phyloP scores from a whole-genome alignment of 805 yeast species.

The Saccharomycopsis synnaedendra region DNA sequence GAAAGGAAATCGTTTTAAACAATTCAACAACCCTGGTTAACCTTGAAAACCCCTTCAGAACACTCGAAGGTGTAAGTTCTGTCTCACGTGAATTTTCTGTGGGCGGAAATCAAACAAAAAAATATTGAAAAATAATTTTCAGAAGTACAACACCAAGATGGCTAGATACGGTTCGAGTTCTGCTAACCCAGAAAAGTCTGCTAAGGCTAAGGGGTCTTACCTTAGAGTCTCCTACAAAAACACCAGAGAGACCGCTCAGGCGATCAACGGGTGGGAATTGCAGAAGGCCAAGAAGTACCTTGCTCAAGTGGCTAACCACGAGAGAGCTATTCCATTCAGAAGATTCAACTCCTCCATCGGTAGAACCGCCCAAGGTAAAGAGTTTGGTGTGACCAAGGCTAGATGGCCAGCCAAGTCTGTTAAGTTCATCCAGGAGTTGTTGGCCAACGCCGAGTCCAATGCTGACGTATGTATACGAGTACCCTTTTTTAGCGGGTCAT shows the following conservation, averaged over 20 bases:
- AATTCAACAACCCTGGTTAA: too few species aligned
- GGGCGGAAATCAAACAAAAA: too few species aligned
- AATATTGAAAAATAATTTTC: too few species aligned
- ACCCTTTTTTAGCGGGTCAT: conserved; percentile 8
- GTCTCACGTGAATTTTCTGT: too few species aligned
- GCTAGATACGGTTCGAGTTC: conserved; percentile 99
- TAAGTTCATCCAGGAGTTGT: conserved; percentile 86
- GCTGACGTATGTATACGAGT: conserved; percentile 58
- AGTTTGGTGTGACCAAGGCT: conserved; percentile 99
- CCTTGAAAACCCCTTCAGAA: too few species aligned
- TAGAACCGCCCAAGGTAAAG: conserved; percentile 99
- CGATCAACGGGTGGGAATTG: conserved; percentile 96
- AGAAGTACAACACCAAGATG: conserved; percentile 37
- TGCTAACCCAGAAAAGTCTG: conserved; percentile 98
- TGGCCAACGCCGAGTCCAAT: conserved; percentile 96
- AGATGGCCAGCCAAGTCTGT: conserved; percentile 99
- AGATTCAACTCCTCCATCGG: conserved; percentile 94
- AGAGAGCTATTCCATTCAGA: conserved; percentile 99
- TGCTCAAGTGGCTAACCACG: conserved; percentile 91
- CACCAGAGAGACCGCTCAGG: conserved; percentile 99
- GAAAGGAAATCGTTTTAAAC: too few species aligned
- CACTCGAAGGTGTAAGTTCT: too few species aligned
- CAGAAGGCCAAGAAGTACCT: conserved; percentile 93
- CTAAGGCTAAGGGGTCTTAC: conserved; percentile 99
- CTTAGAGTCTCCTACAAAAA: conserved; percentile 99